Conservation (phyloP, 495 filamentous ascomycete genomes). For the Acidiella bohemica region DNA sequence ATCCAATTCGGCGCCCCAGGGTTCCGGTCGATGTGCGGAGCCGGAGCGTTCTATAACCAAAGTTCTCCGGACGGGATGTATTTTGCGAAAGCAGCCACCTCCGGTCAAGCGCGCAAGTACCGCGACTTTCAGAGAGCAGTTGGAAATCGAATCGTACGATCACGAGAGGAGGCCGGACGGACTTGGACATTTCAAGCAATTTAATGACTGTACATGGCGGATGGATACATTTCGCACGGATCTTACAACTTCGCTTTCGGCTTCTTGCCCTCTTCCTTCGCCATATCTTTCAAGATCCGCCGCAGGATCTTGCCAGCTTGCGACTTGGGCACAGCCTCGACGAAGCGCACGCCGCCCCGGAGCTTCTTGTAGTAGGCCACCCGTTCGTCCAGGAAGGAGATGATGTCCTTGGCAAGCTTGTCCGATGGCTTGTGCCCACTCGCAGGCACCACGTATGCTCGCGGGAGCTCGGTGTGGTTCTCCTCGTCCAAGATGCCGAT, state of each 20-base stretch:
- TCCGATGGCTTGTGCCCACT: conserved; percentile 17
- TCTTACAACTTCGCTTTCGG: conserved; percentile 19
- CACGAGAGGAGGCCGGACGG: too few relatives aligned
- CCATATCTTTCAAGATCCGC: conserved; percentile 20
- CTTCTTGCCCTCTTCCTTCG: conserved; percentile 15
- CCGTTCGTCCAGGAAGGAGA: conserved; percentile 23
- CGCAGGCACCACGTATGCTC: conserved; percentile 28
- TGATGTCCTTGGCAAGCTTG: conserved; percentile 24
- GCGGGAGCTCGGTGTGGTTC: conserved; percentile 29
- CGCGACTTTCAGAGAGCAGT: too few relatives aligned
- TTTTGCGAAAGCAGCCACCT: too few relatives aligned
- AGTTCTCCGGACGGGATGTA: too few relatives aligned
- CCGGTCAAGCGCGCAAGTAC: too few relatives aligned
- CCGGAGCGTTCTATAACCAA: too few relatives aligned
- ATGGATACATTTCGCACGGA: too few relatives aligned
- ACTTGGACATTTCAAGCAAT: too few relatives aligned
- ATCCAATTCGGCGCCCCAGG: too few relatives aligned
- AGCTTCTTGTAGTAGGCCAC: conserved; percentile 28
- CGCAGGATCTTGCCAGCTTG: conserved; percentile 24
- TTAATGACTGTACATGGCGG: too few relatives aligned
- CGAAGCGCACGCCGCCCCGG: conserved; percentile 22
- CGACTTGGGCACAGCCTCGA: conserved; percentile 22
- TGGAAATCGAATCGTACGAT: too few relatives aligned
- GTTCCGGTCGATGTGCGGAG: too few relatives aligned
- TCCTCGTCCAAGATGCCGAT: conserved; percentile 28